These are phyloP conservation scores for Gaeumannomyces tritici DNA, from an alignment of 2,329 filamentous ascomycete genomes.

Conservation along the genomic window DNA sequence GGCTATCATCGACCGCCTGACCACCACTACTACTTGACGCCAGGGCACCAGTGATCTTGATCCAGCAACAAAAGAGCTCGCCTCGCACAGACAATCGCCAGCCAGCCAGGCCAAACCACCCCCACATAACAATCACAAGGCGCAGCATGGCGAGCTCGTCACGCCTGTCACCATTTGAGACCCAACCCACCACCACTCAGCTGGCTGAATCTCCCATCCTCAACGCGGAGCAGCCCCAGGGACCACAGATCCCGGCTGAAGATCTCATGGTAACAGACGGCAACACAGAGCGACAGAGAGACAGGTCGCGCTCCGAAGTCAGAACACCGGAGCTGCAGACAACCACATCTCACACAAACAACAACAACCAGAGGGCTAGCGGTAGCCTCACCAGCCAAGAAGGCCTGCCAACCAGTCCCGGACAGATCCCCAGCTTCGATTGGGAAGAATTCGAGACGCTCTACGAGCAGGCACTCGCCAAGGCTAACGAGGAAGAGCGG, in stretches of 20 bases:
- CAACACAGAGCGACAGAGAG: conserved; percentile 2
- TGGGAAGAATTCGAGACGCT: conserved; percentile 68
- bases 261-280: conserved; percentile 11
- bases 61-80: not conserved
- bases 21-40: not conserved
- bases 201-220: conserved; percentile 1
- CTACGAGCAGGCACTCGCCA: conserved; percentile 56
- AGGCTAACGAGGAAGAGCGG: conserved; percentile 54
- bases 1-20: not conserved
- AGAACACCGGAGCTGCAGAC: conserved; percentile 27
- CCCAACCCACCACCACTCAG: not conserved
- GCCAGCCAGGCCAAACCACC: not conserved
- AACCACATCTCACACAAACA: not conserved
- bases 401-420: conserved; percentile 34
- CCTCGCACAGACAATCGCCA: not conserved
- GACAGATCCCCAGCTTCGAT: conserved; percentile 49
- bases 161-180: not conserved
- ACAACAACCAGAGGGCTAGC: not conserved
- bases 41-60: not conserved
- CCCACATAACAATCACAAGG: not conserved
- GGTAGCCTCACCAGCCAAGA: not conserved
- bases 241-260: not conserved
- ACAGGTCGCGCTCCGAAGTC: conserved; percentile 9
- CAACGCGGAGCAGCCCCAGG: not conserved
- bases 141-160: not conserved